Evolutionary conservation across 768 basidiomycete genomes (phyloP).

Genomic region (Kockovaella imperatae): DNA sequence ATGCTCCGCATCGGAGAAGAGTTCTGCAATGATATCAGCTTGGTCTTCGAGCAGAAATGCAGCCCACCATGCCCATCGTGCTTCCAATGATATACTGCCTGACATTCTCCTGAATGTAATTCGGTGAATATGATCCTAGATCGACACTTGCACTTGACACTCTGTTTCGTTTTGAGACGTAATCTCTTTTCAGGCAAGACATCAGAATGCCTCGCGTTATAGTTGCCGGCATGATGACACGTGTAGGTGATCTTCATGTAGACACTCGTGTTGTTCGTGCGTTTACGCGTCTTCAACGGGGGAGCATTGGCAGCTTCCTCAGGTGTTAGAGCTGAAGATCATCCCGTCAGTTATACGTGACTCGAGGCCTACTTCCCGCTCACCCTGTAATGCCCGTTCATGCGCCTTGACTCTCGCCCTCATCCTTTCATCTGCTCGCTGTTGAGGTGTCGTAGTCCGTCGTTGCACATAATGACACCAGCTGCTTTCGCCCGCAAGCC

Average conservation of each 20-base stretch:
- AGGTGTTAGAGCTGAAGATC: constrained; percentile 20
- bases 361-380: too few relatives aligned
- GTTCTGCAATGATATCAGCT: constrained; percentile 18
- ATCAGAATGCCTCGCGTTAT: constrained; percentile 24
- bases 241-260: constrained; percentile 38
- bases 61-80: constrained; percentile 41
- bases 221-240: constrained; percentile 38
- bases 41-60: too few relatives aligned
- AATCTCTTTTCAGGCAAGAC: constrained; percentile 22
- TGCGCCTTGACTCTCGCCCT: constrained; percentile 24
- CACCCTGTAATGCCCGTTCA: constrained; percentile 22
- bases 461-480: constrained; percentile 42
- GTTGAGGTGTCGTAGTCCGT: constrained; percentile 35
- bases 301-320: constrained; percentile 23
- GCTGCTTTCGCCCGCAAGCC: constrained; percentile 29
- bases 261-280: constrained; percentile 24
- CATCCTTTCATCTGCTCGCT: constrained; percentile 31
- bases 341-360: not conserved
- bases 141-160: constrained; percentile 34
- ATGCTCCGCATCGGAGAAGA: constrained; percentile 21
- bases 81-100: constrained; percentile 30
- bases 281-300: constrained; percentile 26
- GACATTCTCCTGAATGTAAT: constrained; percentile 23
- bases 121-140: constrained; percentile 28
- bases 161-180: constrained; percentile 35